Evolutionary conservation across 1,284 basidiomycete genomes (phyloP), one percentile per base, ranked within the genome.

Genomic region (Boletus austroedulis): DNA sequence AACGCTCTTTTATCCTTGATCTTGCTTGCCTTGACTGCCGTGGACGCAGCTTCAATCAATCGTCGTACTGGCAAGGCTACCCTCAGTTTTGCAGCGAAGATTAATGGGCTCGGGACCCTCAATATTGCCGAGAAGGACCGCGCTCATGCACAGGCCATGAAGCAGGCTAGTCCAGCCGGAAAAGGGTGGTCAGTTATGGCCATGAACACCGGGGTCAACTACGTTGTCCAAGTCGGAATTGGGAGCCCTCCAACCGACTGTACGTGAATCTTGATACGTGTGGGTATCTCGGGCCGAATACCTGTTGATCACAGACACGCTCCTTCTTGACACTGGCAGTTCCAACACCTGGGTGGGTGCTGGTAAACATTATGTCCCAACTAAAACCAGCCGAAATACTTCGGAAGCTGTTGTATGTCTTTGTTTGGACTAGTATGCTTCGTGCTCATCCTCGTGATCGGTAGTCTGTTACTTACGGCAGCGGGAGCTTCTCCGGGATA

Each of bases 401-500:
- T 73, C 76, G 1, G 67, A 77, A 47, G 64, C 43, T 38, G 77
- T 84, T 60, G 76, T 70, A 66, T 7, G 69, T 55, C 12, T 47
- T 4, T 8, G 19, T 23, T 24, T n/a, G 6, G 31, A 6, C 6
- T 23, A 6, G 3, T 28, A 11, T 26, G 23, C 8, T 3, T 36
- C 14, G 24, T 19, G 0, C 24, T 29, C 28, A 6, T 10, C 14
- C n/a, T n/a, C n/a, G n/a, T n/a, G 19, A 29, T 45, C 38, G 23
- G 19, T 40, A 69, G 68, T 32, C 75, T 31, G 78, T 82, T 32
- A 69, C 66, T 45, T 85, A 85, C 59, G 82, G 83, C 36, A 78
- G 75, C 17, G 84, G 83, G 7, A 67, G 58, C 7, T 82, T 84
- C 71, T 73, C 69, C 32, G 83, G 85, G 40, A 75, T 73, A 40